Percentiles rank a stretch among this genome's conserved stretches.
These are phyloP conservation scores for Cryphonectria nitschkei DNA, from an alignment of 2,329 filamentous ascomycete genomes.

Conservation along the genomic window DNA sequence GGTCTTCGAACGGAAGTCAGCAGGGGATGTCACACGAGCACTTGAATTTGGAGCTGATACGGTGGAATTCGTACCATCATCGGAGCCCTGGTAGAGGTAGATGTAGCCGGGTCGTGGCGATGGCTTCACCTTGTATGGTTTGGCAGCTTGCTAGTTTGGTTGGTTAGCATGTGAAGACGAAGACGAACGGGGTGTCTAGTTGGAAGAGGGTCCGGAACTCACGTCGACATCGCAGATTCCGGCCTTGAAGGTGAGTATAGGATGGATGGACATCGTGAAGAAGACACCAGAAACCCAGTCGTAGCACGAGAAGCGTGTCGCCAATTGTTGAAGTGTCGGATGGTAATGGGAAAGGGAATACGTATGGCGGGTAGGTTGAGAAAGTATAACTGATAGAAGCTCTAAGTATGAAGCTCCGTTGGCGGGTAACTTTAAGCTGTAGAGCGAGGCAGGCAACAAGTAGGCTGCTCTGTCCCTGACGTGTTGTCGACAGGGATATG, in stretches of 20 bases:
- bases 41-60: background rate
- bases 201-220: constrained; percentile 42
- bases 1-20: constrained; percentile 55
- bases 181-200: constrained; percentile 18
- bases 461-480: constrained; percentile 30
- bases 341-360: background rate
- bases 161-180: constrained; percentile 32
- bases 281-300: background rate
- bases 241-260: constrained; percentile 95
- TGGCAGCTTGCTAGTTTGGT: constrained; percentile 50
- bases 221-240: constrained; percentile 86
- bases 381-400: constrained; percentile 16
- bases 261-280: constrained; percentile 73
- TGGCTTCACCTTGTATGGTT: constrained; percentile 74
- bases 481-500: constrained; percentile 26
- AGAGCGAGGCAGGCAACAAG: background rate
- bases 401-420: constrained; percentile 21
- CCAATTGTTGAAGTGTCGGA: background rate
- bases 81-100: constrained; percentile 74
- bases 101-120: constrained; percentile 79
- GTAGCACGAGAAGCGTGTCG: constrained; percentile 12
- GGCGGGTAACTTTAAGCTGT: background rate
- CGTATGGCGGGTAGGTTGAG: background rate
- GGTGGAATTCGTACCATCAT: constrained; percentile 66
- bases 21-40: background rate